Percentiles rank a stretch among this genome's conserved stretches.
Evolutionary conservation across 2,329 filamentous ascomycete genomes (phyloP).

Genomic region (Huntiella omanensis): DNA sequence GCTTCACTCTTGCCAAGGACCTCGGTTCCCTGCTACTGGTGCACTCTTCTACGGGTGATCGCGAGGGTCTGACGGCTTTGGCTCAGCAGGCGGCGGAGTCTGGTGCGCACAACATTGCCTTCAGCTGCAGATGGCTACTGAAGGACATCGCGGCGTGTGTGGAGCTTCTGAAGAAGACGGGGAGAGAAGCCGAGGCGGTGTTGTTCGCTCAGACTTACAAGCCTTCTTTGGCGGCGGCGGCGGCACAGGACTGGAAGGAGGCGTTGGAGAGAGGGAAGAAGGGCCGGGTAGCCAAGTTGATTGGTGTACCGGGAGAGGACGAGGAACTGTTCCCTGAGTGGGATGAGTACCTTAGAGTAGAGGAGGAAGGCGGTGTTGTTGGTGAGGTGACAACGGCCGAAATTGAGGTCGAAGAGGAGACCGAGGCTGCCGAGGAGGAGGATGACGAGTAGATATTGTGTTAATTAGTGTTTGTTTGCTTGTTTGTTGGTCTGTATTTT

Average conservation of each 20-base stretch:
- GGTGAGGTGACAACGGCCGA: constrained; percentile 31
- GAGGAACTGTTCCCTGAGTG: constrained; percentile 90
- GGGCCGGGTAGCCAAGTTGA: constrained; percentile 61
- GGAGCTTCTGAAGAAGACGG: constrained; percentile 59
- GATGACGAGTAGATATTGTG: not conserved
- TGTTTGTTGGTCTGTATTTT: constrained; percentile 1
- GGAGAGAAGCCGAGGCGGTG: constrained; percentile 66
- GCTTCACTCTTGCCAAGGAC: constrained; percentile 80
- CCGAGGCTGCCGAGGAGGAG: constrained; percentile 8
- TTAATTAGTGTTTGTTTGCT: constrained; percentile 1
- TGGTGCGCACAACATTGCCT: constrained; percentile 80
- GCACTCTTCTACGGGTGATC: constrained; percentile 69
- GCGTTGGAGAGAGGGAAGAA: constrained; percentile 71
- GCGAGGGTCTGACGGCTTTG: constrained; percentile 52
- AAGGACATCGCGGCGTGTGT: constrained; percentile 69
- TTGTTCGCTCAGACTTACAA: constrained; percentile 93
- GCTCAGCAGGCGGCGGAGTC: constrained; percentile 56
- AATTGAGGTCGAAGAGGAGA: constrained; percentile 15
- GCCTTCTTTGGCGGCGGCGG: constrained; percentile 49
- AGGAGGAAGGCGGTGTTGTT: constrained; percentile 41
- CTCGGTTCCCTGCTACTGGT: constrained; percentile 74
- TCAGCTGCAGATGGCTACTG: constrained; percentile 74
- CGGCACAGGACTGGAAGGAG: constrained; percentile 67
- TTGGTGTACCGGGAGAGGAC: constrained; percentile 66
- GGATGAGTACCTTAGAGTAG: constrained; percentile 73